Percentiles rank a stretch among this genome's conserved stretches.
Evolutionary conservation across 192 early-diverging fungal species (phyloP).

Genomic region (Backusella australiensis): DNA sequence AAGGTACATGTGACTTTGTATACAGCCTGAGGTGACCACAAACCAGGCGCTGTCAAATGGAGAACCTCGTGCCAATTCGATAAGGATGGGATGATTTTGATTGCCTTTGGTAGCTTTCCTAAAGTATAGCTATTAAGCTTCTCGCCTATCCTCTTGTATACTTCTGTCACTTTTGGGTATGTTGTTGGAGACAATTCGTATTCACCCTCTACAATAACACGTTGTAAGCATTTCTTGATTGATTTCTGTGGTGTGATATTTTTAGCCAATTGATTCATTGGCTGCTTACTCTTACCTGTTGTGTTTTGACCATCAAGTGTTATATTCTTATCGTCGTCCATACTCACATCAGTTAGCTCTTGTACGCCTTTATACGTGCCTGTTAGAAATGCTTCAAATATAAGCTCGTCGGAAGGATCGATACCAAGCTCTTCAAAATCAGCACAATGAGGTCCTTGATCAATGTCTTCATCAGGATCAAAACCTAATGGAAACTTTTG

Average conservation of each 20-base stretch:
- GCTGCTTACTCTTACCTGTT: slow-evolving; percentile 15
- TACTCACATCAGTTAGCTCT: slow-evolving; percentile 92
- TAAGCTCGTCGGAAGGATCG: slow-evolving; percentile 71
- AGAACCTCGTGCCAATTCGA: slow-evolving; percentile 97
- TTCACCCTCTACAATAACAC: slow-evolving; percentile 35
- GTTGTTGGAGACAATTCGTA: slow-evolving; percentile 53
- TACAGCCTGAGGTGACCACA: slow-evolving; percentile 93
- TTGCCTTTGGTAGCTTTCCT: slow-evolving; percentile 93
- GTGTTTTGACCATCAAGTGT: slow-evolving; percentile 30
- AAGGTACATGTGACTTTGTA: slow-evolving; percentile 96
- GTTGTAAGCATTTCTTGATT: slow-evolving; percentile 6
- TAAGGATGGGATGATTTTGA: slow-evolving; percentile 97
- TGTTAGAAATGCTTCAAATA: slow-evolving; percentile 89
- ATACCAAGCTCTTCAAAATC: slow-evolving; percentile 75
- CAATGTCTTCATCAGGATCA: slow-evolving; percentile 61
- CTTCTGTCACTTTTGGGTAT: slow-evolving; percentile 89
- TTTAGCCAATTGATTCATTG: background rate
- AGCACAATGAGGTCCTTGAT: slow-evolving; percentile 61
- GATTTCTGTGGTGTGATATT: background rate
- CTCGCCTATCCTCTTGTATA: slow-evolving; percentile 91
- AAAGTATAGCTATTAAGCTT: slow-evolving; percentile 90
- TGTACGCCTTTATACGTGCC: slow-evolving; percentile 75
- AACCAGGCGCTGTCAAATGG: slow-evolving; percentile 83
- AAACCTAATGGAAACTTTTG: slow-evolving; percentile 21
- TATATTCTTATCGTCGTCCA: slow-evolving; percentile 82